A percentile compares a stretch with the other conserved stretches of the same genome.
Conservation (phyloP, 345 rosid species). For the Sisymbrium irio region DNA sequence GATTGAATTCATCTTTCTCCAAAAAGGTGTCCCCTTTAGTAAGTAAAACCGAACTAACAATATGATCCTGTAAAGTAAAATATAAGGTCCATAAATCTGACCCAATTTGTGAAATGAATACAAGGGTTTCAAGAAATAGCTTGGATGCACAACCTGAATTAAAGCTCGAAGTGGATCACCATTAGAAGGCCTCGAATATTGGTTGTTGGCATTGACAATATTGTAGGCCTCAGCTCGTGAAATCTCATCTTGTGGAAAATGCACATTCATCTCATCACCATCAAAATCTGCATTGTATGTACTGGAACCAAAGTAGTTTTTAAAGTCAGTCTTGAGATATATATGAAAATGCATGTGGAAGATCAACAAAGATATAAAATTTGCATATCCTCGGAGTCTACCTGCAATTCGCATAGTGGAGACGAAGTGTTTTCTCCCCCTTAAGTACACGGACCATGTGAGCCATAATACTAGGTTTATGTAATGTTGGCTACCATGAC, state of each 20-base stretch:
- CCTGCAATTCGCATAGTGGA: slow-evolving; percentile 99
- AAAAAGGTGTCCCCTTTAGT: slow-evolving; percentile 91
- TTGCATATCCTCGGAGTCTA: slow-evolving; percentile 28
- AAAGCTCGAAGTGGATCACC: slow-evolving; percentile 92
- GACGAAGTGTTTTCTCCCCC: slow-evolving; percentile 94
- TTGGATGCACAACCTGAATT: slow-evolving; percentile 67
- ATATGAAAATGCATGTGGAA: not conserved
- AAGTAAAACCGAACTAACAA: slow-evolving; percentile 82
- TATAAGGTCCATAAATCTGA: slow-evolving; percentile 9
- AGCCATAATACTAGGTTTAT: slow-evolving; percentile 98
- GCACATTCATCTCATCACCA: slow-evolving; percentile 99
- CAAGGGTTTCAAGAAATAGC: slow-evolving; percentile 1
- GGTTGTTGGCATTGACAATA: slow-evolving; percentile 97
- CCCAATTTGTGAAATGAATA: slow-evolving; percentile 12
- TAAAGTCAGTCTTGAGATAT: slow-evolving; percentile 6
- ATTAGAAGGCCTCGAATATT: slow-evolving; percentile 89
- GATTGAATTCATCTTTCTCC: slow-evolving; percentile 61
- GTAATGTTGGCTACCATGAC: slow-evolving; percentile 88
- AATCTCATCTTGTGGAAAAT: slow-evolving; percentile 99
- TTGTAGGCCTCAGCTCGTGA: slow-evolving; percentile 98
- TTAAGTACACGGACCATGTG: slow-evolving; percentile 85
- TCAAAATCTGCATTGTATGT: slow-evolving; percentile 99
- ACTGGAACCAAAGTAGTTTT: slow-evolving; percentile 45
- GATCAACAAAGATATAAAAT: not conserved
- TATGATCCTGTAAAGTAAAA: slow-evolving; percentile 71